phyloP scores from a whole-genome alignment of 352 stramenopile genomes.

The Phytophthora lateralis region DNA sequence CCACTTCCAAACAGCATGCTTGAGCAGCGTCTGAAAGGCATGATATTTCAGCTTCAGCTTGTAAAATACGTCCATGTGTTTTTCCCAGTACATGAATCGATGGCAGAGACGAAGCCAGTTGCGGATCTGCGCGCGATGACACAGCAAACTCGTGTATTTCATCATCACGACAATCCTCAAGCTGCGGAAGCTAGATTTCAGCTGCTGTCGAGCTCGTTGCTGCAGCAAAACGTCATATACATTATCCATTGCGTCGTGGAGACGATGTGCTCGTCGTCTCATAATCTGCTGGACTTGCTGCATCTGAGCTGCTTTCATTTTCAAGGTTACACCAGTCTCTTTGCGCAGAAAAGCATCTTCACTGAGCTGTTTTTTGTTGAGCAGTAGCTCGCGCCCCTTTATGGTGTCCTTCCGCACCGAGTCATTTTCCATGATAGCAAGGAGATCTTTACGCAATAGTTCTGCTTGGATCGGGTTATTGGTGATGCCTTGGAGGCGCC shows the following conservation, averaged over 20 bases:
- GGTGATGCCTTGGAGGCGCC: conserved; percentile 48
- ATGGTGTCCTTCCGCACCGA: conserved; percentile 38
- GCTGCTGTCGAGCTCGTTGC: conserved; percentile 43
- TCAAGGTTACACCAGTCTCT: conserved; percentile 47
- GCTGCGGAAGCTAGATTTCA: conserved; percentile 65
- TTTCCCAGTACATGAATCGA: conserved; percentile 60
- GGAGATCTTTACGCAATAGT: conserved; percentile 43
- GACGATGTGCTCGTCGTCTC: conserved; percentile 46
- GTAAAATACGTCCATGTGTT: conserved; percentile 47
- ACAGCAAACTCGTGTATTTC: conserved; percentile 50
- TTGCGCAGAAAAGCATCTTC: conserved; percentile 60
- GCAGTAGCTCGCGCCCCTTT: conserved; percentile 38
- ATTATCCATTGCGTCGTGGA: conserved; percentile 70
- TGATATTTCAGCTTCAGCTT: conserved; percentile 46
- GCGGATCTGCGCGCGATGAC: conserved; percentile 50
- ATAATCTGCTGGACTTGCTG: conserved; percentile 58
- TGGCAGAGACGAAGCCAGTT: conserved; percentile 69
- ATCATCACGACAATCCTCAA: conserved; percentile 55
- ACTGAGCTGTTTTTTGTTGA: conserved; percentile 41
- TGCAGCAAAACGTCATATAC: conserved; percentile 58
- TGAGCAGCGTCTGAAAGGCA: conserved; percentile 49
- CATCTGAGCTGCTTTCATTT: conserved; percentile 54
- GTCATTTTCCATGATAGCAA: conserved; percentile 41
- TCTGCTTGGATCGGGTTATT: conserved; percentile 42
- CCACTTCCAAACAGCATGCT: conserved; percentile 56